These are phyloP conservation scores for Apiospora koreana DNA, from an alignment of 2,329 filamentous ascomycete genomes.

Conservation along the genomic window DNA sequence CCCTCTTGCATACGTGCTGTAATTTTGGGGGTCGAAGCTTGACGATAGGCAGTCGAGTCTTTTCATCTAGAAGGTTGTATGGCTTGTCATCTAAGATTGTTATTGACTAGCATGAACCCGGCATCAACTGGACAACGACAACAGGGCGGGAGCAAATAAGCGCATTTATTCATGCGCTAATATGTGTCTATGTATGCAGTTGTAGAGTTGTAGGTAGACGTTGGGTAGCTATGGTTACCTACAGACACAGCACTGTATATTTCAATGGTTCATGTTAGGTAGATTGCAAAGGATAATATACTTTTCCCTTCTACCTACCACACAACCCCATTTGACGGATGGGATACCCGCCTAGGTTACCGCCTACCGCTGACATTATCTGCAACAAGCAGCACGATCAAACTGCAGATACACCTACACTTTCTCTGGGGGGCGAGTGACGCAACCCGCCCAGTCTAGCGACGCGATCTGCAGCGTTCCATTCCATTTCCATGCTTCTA, in stretches of 20 bases:
- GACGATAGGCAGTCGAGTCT: background rate
- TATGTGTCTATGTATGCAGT: background rate
- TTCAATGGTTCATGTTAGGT: too few species aligned
- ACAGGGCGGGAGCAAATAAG: background rate
- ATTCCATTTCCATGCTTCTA: background rate
- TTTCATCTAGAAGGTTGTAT: background rate
- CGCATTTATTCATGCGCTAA: background rate
- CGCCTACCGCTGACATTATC: background rate
- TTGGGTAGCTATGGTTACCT: too few species aligned
- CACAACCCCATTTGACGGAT: too few species aligned
- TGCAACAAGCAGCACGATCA: background rate
- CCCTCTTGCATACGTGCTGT: slow-evolving; percentile 1
- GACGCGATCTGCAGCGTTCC: slow-evolving; percentile 1
- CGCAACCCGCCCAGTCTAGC: background rate
- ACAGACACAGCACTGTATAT: too few species aligned
- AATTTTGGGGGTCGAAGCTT: slow-evolving; percentile 5
- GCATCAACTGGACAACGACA: background rate
- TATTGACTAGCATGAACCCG: background rate
- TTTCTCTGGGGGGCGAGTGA: background rate
- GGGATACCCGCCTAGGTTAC: too few species aligned
- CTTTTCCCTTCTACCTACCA: background rate
- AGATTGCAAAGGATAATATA: background rate
- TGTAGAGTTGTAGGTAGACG: background rate
- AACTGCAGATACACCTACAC: background rate
- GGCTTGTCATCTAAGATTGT: background rate